Evolutionary conservation across 208 protist genomes (phyloP), one percentile per base, ranked within the genome.

Genomic region (Jaenimonas drosophilae): DNA sequence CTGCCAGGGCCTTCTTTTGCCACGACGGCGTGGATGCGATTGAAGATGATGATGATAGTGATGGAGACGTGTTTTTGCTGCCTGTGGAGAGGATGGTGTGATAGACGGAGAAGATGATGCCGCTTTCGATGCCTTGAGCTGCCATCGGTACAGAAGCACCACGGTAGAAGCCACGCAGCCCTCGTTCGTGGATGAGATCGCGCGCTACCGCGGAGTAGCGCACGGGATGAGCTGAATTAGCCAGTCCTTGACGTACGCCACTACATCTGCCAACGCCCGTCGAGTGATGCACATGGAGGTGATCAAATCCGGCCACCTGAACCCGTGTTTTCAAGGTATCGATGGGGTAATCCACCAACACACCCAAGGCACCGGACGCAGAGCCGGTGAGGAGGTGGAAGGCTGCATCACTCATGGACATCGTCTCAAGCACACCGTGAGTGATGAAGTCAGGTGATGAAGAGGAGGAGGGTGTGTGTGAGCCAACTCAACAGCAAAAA

Each of bases 291-390:
- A n/a, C n/a, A n/a, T n/a, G n/a, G n/a, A n/a, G n/a, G n/a, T n/a
- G n/a, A n/a, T n/a, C n/a, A n/a, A n/a, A n/a, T n/a, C n/a, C n/a
- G n/a, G n/a, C n/a, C n/a, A n/a, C n/a, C 43, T 93, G 80, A 58
- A 90, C 66, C 21, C 70, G 76, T 21, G 80, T 83, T 53, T 93
- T 93, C 2, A 90, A 12, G 12, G 80, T 88, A 54, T 93, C 85
- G n/a, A 93, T 58, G 12, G 80, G 85, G 58, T 87, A 93, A 49
- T 92, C 84, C 1, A 84, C 30, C 12, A 85, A 39, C 4, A 84
- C 78, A 1, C 62, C 69, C 11, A 60, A 63, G 43, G 76, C 65
- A 9, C 84, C 79, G 16, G 76, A 76, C 4, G 81, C 26, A 0
- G 76, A 88, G 3, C 83, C 83, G 1, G 76, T 62, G 1, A 61